phyloP scores from a whole-genome alignment of 352 stramenopile genomes.

The Pythium inflatum region DNA sequence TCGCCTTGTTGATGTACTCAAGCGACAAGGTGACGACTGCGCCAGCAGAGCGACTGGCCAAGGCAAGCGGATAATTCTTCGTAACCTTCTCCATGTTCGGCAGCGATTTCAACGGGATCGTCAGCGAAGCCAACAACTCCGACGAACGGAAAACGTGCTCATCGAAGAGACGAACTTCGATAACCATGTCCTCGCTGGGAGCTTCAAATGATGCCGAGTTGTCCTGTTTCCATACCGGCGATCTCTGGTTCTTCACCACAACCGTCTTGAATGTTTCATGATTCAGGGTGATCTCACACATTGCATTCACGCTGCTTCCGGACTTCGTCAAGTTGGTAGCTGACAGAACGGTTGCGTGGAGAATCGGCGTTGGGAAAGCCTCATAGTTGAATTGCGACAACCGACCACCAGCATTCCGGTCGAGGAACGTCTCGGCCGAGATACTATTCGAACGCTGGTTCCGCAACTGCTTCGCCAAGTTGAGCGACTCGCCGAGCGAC shows the following conservation, averaged over 20 bases:
- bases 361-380: slow-evolving; percentile 74
- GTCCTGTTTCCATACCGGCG: slow-evolving; percentile 85
- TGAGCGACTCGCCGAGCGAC: slow-evolving; percentile 53
- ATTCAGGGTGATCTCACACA: slow-evolving; percentile 83
- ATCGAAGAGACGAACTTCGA: slow-evolving; percentile 85
- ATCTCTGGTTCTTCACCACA: slow-evolving; percentile 80
- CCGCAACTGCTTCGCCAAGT: slow-evolving; percentile 57
- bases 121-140: slow-evolving; percentile 74
- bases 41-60: slow-evolving; percentile 76
- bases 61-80: slow-evolving; percentile 82
- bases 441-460: slow-evolving; percentile 70
- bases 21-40: slow-evolving; percentile 77
- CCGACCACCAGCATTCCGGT: slow-evolving; percentile 65
- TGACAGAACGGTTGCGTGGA: slow-evolving; percentile 81
- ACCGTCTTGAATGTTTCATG: slow-evolving; percentile 85
- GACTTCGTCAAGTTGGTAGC: slow-evolving; percentile 81
- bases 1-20: slow-evolving; percentile 87
- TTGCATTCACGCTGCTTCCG: slow-evolving; percentile 71
- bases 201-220: slow-evolving; percentile 85
- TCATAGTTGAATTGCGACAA: slow-evolving; percentile 89
- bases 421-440: slow-evolving; percentile 72
- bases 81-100: slow-evolving; percentile 85
- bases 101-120: slow-evolving; percentile 79
- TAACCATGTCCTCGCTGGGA: slow-evolving; percentile 75
- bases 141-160: slow-evolving; percentile 81